Conservation (phyloP, 202 grass and related monocot genomes). For the Musa balbisiana region DNA sequence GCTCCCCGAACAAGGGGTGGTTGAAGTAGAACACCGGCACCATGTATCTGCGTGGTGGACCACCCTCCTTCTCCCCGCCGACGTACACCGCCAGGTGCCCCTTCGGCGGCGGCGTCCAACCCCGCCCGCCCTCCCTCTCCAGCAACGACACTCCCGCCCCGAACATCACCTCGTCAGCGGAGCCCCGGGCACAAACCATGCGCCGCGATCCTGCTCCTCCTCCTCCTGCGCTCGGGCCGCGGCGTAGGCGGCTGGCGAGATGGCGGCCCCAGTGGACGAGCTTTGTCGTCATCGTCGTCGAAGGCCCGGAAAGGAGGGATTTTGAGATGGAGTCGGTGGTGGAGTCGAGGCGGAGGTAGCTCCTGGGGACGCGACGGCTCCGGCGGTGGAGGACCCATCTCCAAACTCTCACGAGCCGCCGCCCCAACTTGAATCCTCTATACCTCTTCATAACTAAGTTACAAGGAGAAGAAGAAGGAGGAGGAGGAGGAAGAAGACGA, state of each 20-base stretch:
- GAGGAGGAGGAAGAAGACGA: background rate
- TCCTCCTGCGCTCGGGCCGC: background rate
- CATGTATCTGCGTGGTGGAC: background rate
- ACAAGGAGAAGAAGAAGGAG: background rate
- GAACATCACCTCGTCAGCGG: background rate
- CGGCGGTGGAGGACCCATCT: slow-evolving; percentile 1
- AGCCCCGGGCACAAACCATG: background rate
- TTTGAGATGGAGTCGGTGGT: background rate
- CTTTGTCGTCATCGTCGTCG: background rate
- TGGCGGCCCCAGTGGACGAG: slow-evolving; percentile 5
- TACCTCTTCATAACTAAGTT: background rate
- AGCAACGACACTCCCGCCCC: background rate
- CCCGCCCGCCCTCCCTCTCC: background rate
- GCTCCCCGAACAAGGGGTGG: slow-evolving; percentile 9
- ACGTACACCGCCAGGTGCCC: slow-evolving; percentile 16
- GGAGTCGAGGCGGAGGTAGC: slow-evolving; percentile 8
- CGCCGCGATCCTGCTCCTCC: background rate
- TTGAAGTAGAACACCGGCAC: slow-evolving; percentile 16
- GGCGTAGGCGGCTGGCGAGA: slow-evolving; percentile 5
- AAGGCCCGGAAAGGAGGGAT: background rate
- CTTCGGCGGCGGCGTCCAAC: background rate
- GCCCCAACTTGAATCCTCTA: slow-evolving; percentile 14
- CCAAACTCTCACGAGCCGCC: background rate
- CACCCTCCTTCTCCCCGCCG: background rate
- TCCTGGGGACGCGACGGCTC: background rate